Evolutionary conservation across 2,329 filamentous ascomycete species (phyloP).

Genomic region (Aspergillus costaricaensis): DNA sequence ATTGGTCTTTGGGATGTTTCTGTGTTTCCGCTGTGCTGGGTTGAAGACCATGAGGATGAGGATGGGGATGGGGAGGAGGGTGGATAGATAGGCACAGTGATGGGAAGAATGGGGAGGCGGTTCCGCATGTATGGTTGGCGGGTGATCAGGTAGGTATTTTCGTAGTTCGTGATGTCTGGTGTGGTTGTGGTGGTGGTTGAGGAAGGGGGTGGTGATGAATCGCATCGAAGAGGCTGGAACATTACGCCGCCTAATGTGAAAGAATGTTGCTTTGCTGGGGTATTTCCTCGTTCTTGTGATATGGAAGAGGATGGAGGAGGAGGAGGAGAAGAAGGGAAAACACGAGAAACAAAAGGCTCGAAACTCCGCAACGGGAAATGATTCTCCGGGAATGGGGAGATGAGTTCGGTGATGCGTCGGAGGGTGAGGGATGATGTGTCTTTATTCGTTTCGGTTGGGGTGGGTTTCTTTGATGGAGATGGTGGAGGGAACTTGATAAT

Average conservation of each 20-base stretch:
- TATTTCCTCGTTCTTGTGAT: not conserved
- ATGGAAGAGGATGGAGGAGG: not conserved
- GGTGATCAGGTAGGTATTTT: slow-evolving; percentile 41
- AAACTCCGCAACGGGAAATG: slow-evolving; percentile 48
- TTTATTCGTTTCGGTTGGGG: slow-evolving; percentile 10
- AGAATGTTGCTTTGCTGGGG: slow-evolving; percentile 30
- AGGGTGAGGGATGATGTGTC: slow-evolving; percentile 49
- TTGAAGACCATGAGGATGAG: not conserved
- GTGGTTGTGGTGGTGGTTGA: not conserved
- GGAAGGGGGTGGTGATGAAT: slow-evolving; percentile 16
- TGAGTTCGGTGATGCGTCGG: slow-evolving; percentile 50
- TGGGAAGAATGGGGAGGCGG: slow-evolving; percentile 22
- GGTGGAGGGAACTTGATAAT: slow-evolving; percentile 28
- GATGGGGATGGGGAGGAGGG: not conserved
- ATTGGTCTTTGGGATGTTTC: not conserved
- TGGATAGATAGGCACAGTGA: slow-evolving; percentile 21
- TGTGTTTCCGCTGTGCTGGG: not conserved
- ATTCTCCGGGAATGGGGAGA: slow-evolving; percentile 48
- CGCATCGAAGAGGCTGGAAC: slow-evolving; percentile 43
- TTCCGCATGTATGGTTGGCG: slow-evolving; percentile 40
- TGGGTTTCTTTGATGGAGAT: not conserved
- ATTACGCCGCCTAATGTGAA: slow-evolving; percentile 54
- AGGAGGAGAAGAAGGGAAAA: slow-evolving; percentile 40
- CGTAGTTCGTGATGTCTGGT: too few relatives aligned
- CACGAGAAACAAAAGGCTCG: slow-evolving; percentile 38